Evolutionary conservation across 164 flowering plant species (phyloP).

Genomic region (Cinnamomum chago): DNA sequence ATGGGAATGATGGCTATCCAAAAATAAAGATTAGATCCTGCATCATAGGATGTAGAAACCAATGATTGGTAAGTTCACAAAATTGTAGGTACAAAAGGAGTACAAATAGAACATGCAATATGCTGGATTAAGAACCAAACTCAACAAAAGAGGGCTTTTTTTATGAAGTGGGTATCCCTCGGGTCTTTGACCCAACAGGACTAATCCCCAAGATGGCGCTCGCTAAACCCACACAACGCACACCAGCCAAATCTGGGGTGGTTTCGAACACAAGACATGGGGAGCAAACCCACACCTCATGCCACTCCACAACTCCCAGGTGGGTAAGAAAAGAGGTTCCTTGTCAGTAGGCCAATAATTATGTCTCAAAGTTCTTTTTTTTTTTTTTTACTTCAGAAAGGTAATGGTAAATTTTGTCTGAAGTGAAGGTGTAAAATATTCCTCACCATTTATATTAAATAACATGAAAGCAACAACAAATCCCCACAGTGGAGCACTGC

Average conservation of each 20-base stretch:
- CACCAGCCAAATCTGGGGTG: no score
- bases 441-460: constrained; percentile 80
- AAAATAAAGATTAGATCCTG: constrained; percentile 98
- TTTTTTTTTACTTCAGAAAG: no score
- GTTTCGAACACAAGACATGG: no score
- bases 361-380: not conserved
- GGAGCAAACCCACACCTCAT: no score
- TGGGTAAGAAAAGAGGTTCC: not conserved
- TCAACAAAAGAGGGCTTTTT: not conserved
- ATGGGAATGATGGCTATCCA: constrained; percentile 96
- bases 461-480: constrained; percentile 95
- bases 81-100: not conserved
- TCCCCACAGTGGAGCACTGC: constrained; percentile 97
- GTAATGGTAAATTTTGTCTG: no score
- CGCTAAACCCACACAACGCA: no score
- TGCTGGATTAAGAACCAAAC: not conserved
- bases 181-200: no score
- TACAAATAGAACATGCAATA: not conserved
- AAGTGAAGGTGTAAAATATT: not conserved
- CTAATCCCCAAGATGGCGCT: no score
- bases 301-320: not conserved
- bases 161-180: no score
- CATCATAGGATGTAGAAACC: constrained; percentile 10
- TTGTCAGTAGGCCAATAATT: not conserved
- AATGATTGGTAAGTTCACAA: not conserved